Evolutionary conservation across 1,284 basidiomycete genomes (phyloP).

Genomic region (Cystobasidium sp.): DNA sequence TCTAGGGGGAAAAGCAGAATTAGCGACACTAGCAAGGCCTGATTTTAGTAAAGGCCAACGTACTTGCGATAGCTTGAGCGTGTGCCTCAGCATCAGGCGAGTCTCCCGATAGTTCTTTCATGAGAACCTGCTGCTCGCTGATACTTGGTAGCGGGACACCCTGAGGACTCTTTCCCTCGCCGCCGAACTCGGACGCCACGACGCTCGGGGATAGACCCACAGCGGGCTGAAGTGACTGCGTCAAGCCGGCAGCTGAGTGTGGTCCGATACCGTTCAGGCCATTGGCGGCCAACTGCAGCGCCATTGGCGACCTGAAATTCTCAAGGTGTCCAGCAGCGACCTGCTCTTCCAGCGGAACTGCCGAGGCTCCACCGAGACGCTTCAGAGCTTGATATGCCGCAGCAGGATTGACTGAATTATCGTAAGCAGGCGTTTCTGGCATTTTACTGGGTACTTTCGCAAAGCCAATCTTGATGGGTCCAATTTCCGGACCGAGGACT

Average conservation of each 20-base stretch:
- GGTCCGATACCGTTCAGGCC: constrained; percentile 54
- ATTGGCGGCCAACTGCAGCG: constrained; percentile 68
- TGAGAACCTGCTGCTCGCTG: constrained; percentile 87
- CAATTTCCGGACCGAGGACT: constrained; percentile 91
- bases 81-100: constrained; percentile 77
- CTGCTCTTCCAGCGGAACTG: constrained; percentile 87
- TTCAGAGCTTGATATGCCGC: constrained; percentile 70
- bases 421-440: constrained; percentile 52
- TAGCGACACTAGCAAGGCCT: neutral
- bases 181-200: constrained; percentile 54
- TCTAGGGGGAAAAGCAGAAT: constrained; percentile 61
- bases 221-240: constrained; percentile 53
- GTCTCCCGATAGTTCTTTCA: constrained; percentile 84
- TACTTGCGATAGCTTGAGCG: constrained; percentile 79
- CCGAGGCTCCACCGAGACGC: constrained; percentile 80
- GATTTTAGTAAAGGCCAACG: constrained; percentile 53
- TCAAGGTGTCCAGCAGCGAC: constrained; percentile 80
- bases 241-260: constrained; percentile 56
- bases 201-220: constrained; percentile 51
- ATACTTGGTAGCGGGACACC: constrained; percentile 47
- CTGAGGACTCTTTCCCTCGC: constrained; percentile 28
- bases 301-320: constrained; percentile 78
- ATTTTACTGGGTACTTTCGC: constrained; percentile 62
- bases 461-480: constrained; percentile 93
- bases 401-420: constrained; percentile 50